These are phyloP conservation scores for Septoria petroselini DNA, from an alignment of 2,329 filamentous ascomycete species.

Conservation along the genomic window DNA sequence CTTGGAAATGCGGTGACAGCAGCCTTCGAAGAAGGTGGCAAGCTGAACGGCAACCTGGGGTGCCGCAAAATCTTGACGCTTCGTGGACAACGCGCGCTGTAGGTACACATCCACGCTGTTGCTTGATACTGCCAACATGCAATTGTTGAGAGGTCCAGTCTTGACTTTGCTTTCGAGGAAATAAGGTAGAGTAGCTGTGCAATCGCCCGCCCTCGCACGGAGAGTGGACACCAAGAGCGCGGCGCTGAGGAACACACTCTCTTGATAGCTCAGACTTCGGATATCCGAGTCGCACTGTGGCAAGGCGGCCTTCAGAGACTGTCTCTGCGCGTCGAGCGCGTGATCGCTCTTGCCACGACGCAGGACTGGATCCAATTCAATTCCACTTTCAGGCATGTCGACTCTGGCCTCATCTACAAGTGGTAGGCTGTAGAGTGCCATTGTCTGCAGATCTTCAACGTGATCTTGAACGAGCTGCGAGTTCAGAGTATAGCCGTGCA, in stretches of 20 bases:
- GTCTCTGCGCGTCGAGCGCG: constrained; percentile 76
- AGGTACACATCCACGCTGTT: constrained; percentile 78
- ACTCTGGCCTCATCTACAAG: constrained; percentile 84
- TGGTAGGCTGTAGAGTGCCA: constrained; percentile 84
- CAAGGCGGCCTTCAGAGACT: constrained; percentile 67
- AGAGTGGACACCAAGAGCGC: constrained; percentile 86
- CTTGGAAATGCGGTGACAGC: constrained; percentile 88
- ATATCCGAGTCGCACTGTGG: constrained; percentile 76
- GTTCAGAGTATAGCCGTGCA: constrained; percentile 79
- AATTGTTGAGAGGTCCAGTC: constrained; percentile 58
- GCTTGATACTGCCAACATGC: constrained; percentile 61
- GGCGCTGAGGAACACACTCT: constrained; percentile 87
- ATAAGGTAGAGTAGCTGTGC: constrained; percentile 83
- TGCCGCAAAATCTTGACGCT: constrained; percentile 76
- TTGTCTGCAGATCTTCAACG: constrained; percentile 70
- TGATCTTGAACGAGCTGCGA: constrained; percentile 72
- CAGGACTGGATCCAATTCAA: constrained; percentile 91
- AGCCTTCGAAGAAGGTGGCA: constrained; percentile 77
- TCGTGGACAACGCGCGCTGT: constrained; percentile 67
- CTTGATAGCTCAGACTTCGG: constrained; percentile 77
- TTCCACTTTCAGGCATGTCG: constrained; percentile 89
- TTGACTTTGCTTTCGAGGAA: constrained; percentile 87
- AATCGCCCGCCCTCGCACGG: constrained; percentile 81
- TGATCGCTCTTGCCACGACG: constrained; percentile 80
- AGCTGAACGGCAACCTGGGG: constrained; percentile 87